Evolutionary conservation across 2,329 filamentous ascomycete species (phyloP).

Genomic region (Orbilia brochopaga): DNA sequence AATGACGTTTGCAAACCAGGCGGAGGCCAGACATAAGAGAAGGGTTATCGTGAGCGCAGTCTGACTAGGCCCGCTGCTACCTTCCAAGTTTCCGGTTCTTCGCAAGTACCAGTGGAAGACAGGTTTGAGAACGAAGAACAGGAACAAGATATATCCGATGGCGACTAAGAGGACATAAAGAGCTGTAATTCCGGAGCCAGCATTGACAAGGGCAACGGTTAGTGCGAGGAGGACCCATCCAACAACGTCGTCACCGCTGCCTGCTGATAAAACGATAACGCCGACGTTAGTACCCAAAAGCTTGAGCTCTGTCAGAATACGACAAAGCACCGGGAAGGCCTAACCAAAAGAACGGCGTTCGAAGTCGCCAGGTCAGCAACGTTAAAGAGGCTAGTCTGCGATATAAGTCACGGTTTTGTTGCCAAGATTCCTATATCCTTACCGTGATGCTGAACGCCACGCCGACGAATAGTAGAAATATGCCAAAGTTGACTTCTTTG

Average conservation of each 20-base stretch:
- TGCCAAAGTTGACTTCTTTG: constrained; percentile 61
- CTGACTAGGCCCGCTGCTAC: constrained; percentile 82
- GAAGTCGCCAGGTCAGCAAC: too few species aligned
- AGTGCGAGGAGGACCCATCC: constrained; percentile 92
- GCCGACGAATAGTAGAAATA: constrained; percentile 76
- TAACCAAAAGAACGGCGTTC: constrained; percentile 56
- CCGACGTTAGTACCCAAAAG: constrained; percentile 82
- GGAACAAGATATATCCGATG: constrained; percentile 75
- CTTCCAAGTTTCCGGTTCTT: constrained; percentile 71
- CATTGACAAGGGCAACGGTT: constrained; percentile 90
- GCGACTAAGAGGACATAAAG: constrained; percentile 81
- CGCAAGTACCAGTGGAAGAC: constrained; percentile 75
- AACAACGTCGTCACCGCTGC: constrained; percentile 88
- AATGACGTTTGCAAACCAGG: constrained; percentile 88
- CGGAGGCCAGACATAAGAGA: constrained; percentile 75
- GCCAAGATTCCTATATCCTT: constrained; percentile 30
- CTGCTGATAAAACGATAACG: constrained; percentile 84
- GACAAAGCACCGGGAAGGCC: constrained; percentile 86
- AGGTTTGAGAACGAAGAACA: constrained; percentile 76
- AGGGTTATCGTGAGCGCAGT: constrained; percentile 81
- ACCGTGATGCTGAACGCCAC: constrained; percentile 91
- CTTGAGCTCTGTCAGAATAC: constrained; percentile 88
- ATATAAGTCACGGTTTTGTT: too few species aligned
- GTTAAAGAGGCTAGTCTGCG: too few species aligned
- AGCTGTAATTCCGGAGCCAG: constrained; percentile 78